phyloP scores from a whole-genome alignment of 192 early-diverging fungal species.

The Backusella tarrabulga region DNA sequence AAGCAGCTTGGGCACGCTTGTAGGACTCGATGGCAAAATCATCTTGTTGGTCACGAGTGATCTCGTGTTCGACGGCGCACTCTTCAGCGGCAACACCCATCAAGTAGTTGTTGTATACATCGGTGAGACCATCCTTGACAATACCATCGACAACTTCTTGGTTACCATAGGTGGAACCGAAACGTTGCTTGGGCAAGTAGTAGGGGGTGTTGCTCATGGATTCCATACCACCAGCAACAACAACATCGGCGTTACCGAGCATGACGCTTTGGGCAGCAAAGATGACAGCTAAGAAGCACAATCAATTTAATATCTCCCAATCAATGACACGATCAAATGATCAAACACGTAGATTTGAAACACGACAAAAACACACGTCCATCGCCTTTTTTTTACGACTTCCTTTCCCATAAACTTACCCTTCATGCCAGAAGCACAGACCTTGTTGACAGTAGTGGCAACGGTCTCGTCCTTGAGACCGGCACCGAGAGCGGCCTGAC shows the following conservation, averaged over 20 bases:
- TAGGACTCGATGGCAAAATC: slow-evolving; percentile 73
- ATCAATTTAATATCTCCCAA: not conserved
- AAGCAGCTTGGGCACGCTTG: slow-evolving; percentile 77
- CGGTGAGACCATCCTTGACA: slow-evolving; percentile 72
- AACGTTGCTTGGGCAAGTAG: slow-evolving; percentile 76
- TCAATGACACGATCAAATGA: not conserved
- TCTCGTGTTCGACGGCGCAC: slow-evolving; percentile 73
- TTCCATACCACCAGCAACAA: slow-evolving; percentile 77
- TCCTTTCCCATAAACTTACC: slow-evolving; percentile 10
- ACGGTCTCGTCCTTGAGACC: slow-evolving; percentile 63
- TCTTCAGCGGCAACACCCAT: slow-evolving; percentile 85
- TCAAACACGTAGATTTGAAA: not conserved
- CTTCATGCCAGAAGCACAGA: slow-evolving; percentile 85
- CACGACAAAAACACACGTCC: not conserved
- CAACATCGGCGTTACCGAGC: slow-evolving; percentile 67
- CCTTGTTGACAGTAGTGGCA: slow-evolving; percentile 84
- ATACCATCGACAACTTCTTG: slow-evolving; percentile 73
- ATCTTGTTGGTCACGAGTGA: slow-evolving; percentile 83
- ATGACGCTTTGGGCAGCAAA: slow-evolving; percentile 75
- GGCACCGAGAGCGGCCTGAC: slow-evolving; percentile 75
- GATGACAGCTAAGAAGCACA: slow-evolving; percentile 47
- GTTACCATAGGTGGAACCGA: slow-evolving; percentile 76
- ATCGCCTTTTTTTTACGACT: not conserved
- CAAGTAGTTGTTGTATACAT: slow-evolving; percentile 68
- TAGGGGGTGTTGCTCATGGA: slow-evolving; percentile 85